These are phyloP conservation scores for Nymphaea thermarum DNA, from an alignment of 164 flowering plant species.

Conservation along the genomic window DNA sequence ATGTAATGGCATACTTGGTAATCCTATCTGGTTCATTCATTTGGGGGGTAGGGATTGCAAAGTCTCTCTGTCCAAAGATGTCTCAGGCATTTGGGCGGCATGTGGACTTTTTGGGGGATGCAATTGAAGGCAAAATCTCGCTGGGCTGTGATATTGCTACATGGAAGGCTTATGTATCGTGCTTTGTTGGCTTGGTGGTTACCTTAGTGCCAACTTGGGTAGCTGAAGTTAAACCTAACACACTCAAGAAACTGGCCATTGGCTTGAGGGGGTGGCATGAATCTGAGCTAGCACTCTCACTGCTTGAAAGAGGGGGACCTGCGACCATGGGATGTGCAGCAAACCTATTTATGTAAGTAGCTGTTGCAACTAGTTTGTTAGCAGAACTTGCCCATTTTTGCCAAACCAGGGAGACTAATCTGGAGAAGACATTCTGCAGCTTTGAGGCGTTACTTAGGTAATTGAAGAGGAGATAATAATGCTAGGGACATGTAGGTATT, in stretches of 20 bases:
- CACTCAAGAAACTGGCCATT: constrained; percentile 43
- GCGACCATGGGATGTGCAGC: constrained; percentile 54
- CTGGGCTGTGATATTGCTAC: constrained; percentile 61
- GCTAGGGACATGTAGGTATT: too few relatives aligned
- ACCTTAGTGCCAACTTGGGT: constrained; percentile 60
- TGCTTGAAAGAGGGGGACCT: constrained; percentile 64
- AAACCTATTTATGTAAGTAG: constrained; percentile 23
- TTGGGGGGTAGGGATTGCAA: constrained; percentile 37
- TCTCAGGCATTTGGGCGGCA: constrained; percentile 34
- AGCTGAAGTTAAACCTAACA: constrained; percentile 38
- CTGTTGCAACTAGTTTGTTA: too few relatives aligned
- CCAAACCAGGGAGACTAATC: too few relatives aligned
- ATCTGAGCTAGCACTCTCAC: constrained; percentile 60
- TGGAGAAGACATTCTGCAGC: too few relatives aligned
- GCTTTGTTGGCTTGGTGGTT: constrained; percentile 59
- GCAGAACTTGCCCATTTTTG: too few relatives aligned
- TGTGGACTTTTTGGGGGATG: constrained; percentile 63
- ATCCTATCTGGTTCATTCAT: constrained; percentile 43
- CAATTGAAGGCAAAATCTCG: constrained; percentile 61
- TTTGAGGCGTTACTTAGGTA: too few relatives aligned
- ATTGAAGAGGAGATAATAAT: too few relatives aligned
- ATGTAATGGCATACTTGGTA: constrained; percentile 59
- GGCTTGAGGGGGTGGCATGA: constrained; percentile 80
- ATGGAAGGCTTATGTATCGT: constrained; percentile 73
- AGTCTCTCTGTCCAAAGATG: constrained; percentile 16